A percentile compares a stretch with the other conserved stretches of the same genome.
These are phyloP conservation scores for Nematodospora valgi DNA, from an alignment of 805 yeast species.

Conservation along the genomic window DNA sequence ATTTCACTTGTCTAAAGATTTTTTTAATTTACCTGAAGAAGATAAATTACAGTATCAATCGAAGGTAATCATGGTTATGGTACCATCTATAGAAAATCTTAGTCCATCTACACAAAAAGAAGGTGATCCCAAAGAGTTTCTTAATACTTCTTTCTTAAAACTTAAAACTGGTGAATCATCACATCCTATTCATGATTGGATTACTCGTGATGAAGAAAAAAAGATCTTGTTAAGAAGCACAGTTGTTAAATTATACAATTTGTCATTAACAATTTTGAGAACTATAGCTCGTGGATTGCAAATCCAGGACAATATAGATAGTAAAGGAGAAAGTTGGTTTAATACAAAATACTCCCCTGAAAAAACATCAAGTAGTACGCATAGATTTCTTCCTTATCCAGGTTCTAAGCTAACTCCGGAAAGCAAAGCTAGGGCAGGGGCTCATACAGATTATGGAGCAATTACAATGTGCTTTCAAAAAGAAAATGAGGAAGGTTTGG, in stretches of 20 bases:
- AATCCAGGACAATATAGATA: conserved; percentile 45
- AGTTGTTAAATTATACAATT: conserved; percentile 43
- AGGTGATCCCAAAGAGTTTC: conserved; percentile 68
- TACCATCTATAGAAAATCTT: no score
- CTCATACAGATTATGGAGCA: conserved; percentile 83
- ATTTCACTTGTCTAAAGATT: conserved; percentile 48
- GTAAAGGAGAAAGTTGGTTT: conserved; percentile 54
- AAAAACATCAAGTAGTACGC: conserved; percentile 57
- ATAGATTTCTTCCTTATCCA: conserved; percentile 73
- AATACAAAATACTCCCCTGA: conserved; percentile 52
- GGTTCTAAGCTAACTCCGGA: conserved; percentile 51
- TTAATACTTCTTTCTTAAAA: conserved; percentile 60
- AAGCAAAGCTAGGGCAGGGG: conserved; percentile 70
- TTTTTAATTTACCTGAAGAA: conserved; percentile 48
- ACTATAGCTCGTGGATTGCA: conserved; percentile 61
- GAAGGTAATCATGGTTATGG: no score
- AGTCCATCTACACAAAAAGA: conserved; percentile 30
- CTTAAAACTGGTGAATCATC: conserved; percentile 42
- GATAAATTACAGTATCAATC: conserved; percentile 49
- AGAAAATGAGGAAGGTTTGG: conserved; percentile 69
- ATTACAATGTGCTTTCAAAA: conserved; percentile 71
- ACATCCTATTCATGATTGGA: conserved; percentile 49
- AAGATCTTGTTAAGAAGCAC: conserved; percentile 35
- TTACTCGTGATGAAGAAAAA: conserved; percentile 38
- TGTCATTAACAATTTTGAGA: conserved; percentile 48